Base-by-base conservation (phyloP, 73 alveolate genomes). In the Uronychia binucleata region DNA sequence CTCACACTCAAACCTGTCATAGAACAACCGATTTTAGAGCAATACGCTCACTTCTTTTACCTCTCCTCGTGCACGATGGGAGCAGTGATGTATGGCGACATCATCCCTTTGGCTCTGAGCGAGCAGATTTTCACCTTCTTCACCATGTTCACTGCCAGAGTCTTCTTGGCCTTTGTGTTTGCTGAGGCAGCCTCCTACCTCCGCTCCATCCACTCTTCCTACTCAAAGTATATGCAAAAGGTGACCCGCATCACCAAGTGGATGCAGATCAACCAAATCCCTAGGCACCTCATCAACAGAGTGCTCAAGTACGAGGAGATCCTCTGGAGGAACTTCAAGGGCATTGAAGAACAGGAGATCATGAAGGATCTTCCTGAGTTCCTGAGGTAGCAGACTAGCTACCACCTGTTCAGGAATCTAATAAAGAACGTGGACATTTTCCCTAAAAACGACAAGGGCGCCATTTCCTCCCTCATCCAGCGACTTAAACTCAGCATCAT, bases 111-210 rank as follows among this genome's bases (percentile, higher is more conserved):
- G 33, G 79, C 95, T 25, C n/a, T 86, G 33, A 28, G 78, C 1
- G 97, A 92, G 75, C 82, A 92, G 58, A 26, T 78, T 1, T 77
- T 92, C 32, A 81, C 86, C 30, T 60, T 88, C 33, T 31, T 89
- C 0, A 60, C 80, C 0, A 84, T 90, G 93, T 46, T 92, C 57
- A 26, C 74, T 8, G 81, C 90, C 11, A 83, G 92, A 46, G 77
- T 92, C 31, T 81, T 85, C 28, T 28, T 86, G 30, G 83, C 95
- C 1, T 90, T 89, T 84, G 28, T 92, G 58, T 81, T 85, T 34
- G 97, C 95, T 57, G 94, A 92, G 78, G 86, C 88, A 26, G 83
- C 95, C 30, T 34, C 83, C 46, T 84, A 79, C 33, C 78, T 89
- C 57, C 26, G 86, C 1, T 76, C 86, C 31, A 33, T 57, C 31